A percentile compares a stretch with the other conserved stretches of the same genome.
phyloP scores from a whole-genome alignment of 2,329 filamentous ascomycete genomes.

The Alternaria dauci region DNA sequence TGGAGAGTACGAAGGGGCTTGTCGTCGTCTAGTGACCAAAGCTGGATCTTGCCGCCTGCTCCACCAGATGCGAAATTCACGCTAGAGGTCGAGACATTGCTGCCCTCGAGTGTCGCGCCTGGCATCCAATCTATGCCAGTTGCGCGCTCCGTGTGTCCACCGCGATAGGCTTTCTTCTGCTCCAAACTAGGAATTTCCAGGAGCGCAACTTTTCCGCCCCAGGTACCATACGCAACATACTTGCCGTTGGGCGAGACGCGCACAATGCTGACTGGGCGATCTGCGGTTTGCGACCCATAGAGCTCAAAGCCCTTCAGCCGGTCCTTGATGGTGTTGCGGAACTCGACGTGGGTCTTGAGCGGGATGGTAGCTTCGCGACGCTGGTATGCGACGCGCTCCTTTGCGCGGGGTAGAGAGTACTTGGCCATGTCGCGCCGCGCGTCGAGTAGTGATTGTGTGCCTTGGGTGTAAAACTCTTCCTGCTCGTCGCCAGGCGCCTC shows the following conservation, averaged over 20 bases:
- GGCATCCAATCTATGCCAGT: slow-evolving; percentile 93
- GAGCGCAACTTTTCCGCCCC: slow-evolving; percentile 88
- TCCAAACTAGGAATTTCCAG: slow-evolving; percentile 84
- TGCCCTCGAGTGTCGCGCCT: slow-evolving; percentile 75
- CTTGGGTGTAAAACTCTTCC: slow-evolving; percentile 95
- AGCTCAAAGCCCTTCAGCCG: slow-evolving; percentile 83
- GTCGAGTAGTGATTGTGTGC: slow-evolving; percentile 75
- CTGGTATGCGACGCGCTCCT: slow-evolving; percentile 77
- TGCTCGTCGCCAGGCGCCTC: slow-evolving; percentile 65
- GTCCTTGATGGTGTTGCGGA: slow-evolving; percentile 88
- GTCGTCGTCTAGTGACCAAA: slow-evolving; percentile 90
- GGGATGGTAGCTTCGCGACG: slow-evolving; percentile 83
- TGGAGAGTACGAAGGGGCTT: slow-evolving; percentile 82
- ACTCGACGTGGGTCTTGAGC: slow-evolving; percentile 88
- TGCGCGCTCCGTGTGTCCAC: slow-evolving; percentile 87
- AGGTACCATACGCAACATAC: slow-evolving; percentile 87
- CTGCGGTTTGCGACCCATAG: slow-evolving; percentile 91
- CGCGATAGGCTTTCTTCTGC: slow-evolving; percentile 74
- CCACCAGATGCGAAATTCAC: slow-evolving; percentile 92
- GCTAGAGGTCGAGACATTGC: slow-evolving; percentile 73
- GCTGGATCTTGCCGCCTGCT: slow-evolving; percentile 83
- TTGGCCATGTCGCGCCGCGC: slow-evolving; percentile 81
- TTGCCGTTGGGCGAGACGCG: slow-evolving; percentile 87
- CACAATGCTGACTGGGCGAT: slow-evolving; percentile 89
- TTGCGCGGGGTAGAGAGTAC: slow-evolving; percentile 84